phyloP scores from a whole-genome alignment of 2,329 filamentous ascomycete genomes.

The Lecanicillium sp. region DNA sequence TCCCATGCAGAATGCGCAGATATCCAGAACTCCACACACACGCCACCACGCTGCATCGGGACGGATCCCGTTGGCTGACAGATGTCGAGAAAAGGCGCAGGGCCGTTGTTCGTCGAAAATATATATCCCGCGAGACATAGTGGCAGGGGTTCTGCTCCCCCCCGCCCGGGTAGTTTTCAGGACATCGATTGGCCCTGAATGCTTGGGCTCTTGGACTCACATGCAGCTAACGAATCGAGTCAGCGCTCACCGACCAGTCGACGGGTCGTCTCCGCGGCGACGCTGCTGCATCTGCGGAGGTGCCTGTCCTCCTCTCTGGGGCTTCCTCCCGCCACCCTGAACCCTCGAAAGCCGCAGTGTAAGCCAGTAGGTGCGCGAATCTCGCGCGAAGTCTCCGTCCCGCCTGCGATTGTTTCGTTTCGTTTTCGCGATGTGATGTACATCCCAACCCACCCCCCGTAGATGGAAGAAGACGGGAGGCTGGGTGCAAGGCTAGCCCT shows the following conservation, averaged over 20 bases:
- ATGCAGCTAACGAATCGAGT: background rate
- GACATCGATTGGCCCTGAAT: too few species aligned
- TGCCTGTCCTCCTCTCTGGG: background rate
- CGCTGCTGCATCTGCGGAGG: background rate
- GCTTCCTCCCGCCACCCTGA: too few species aligned
- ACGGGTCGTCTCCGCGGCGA: background rate
- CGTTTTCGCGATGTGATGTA: conserved; percentile 4
- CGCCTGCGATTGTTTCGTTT: conserved; percentile 6
- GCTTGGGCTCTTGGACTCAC: too few species aligned
- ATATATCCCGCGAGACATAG: background rate
- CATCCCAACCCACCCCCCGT: too few species aligned
- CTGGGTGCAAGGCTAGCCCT: background rate
- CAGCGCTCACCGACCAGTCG: conserved; percentile 7
- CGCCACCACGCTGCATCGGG: background rate
- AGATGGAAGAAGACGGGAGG: background rate
- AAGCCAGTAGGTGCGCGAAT: conserved; percentile 7
- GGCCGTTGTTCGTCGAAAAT: too few species aligned
- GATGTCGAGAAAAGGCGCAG: background rate
- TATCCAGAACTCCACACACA: background rate
- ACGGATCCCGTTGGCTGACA: background rate
- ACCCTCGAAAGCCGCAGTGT: too few species aligned
- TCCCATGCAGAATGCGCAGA: too few species aligned
- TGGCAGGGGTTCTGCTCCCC: background rate
- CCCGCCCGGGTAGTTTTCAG: too few species aligned
- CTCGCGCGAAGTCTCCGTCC: conserved; percentile 2